Conservation (phyloP, 1,284 basidiomycete species). For the Ceratobasidium sp. region DNA sequence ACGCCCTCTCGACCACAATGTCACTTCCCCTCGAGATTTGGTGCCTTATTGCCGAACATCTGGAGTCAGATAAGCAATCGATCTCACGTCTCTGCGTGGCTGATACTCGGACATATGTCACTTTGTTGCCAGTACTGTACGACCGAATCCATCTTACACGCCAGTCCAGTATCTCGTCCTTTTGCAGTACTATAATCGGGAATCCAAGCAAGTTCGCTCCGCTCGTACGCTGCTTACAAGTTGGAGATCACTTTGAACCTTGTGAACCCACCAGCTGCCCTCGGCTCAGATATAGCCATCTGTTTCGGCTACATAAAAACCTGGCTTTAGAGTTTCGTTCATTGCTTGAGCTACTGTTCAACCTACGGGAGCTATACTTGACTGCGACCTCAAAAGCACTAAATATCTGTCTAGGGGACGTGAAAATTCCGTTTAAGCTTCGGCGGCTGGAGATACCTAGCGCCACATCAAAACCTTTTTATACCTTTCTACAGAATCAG, state of each 20-base stretch:
- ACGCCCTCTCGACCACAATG: background rate
- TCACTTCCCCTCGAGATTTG: background rate
- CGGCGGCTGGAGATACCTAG: background rate
- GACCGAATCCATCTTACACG: background rate
- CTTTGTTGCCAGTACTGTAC: background rate
- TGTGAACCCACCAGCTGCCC: background rate
- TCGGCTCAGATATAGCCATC: no score
- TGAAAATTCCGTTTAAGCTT: background rate
- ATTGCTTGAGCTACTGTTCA: background rate
- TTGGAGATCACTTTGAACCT: background rate
- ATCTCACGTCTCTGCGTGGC: background rate
- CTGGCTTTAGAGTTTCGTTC: background rate
- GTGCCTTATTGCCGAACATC: background rate
- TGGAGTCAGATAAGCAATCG: background rate
- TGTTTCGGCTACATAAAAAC: background rate
- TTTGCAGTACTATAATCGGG: background rate
- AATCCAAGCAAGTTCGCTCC: constrained; percentile 9
- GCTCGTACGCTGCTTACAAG: background rate
- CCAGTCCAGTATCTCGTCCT: background rate
- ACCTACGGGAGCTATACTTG: background rate
- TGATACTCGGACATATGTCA: background rate
- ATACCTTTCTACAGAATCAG: background rate
- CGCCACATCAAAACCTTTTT: background rate
- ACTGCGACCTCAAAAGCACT: background rate
- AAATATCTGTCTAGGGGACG: background rate